Percentiles rank a stretch among this genome's conserved stretches.
Conservation (phyloP, 345 rosid genomes). For the Ceriops decandra region DNA sequence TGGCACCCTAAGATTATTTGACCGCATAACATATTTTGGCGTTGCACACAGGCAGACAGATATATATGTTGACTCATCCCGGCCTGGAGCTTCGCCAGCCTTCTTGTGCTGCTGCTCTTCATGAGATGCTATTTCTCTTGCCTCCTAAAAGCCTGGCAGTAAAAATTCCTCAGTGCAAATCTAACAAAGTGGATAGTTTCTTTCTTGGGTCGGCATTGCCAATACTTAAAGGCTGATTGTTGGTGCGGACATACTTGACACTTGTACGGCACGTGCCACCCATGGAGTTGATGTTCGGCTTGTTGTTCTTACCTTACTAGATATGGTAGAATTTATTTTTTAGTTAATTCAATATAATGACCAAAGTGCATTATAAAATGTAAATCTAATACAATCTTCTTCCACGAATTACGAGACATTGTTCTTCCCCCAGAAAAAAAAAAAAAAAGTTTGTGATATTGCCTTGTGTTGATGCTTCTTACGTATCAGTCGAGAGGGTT, state of each 20-base stretch:
- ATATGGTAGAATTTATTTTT: no score
- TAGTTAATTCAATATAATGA: no score
- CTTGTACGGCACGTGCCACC: constrained; percentile 26
- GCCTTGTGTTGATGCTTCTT: no score
- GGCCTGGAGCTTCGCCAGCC: constrained; percentile 60
- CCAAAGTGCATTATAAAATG: no score
- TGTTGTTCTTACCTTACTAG: not conserved
- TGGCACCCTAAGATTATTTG: no score
- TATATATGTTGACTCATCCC: constrained; percentile 14
- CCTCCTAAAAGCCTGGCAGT: not conserved
- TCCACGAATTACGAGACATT: no score
- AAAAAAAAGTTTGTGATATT: no score
- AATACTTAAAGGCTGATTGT: not conserved
- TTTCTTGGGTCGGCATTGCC: not conserved
- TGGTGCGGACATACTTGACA: constrained; percentile 5
- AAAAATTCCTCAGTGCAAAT: no score
- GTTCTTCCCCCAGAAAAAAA: no score
- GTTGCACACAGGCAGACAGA: constrained; percentile 23
- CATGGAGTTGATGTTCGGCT: not conserved
- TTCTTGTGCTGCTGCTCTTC: constrained; percentile 18
- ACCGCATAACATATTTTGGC: no score
- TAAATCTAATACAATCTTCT: no score
- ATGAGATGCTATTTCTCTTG: constrained; percentile 47
- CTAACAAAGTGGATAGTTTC: not conserved
- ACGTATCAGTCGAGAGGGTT: no score